These are phyloP conservation scores for Barnettozyma wickerhamii DNA, from an alignment of 805 yeast genomes.

Conservation along the genomic window DNA sequence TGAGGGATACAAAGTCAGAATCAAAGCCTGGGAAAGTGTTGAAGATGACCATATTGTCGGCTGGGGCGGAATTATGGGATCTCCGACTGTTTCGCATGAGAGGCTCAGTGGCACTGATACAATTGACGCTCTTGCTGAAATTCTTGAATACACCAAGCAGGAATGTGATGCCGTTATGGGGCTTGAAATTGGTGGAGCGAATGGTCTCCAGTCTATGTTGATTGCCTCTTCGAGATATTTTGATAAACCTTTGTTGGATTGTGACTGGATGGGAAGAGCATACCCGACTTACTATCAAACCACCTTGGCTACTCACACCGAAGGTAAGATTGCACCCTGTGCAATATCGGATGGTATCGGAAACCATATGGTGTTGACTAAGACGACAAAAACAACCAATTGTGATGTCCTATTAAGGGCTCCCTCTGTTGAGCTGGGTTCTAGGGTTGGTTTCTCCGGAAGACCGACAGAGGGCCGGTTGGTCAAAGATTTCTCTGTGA, in stretches of 20 bases:
- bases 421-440: conserved; percentile 38
- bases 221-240: conserved; percentile 21
- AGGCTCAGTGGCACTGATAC: conserved; percentile 35
- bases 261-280: conserved; percentile 45
- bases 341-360: conserved; percentile 41
- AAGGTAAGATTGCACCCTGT: conserved; percentile 21
- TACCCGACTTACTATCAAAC: conserved; percentile 43
- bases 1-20: conserved; percentile 30
- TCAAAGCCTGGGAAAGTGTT: conserved; percentile 30
- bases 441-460: conserved; percentile 33
- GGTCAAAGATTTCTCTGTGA: conserved; percentile 28
- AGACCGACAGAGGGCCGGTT: conserved; percentile 6
- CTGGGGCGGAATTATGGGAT: conserved; percentile 37
- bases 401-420: conserved; percentile 36
- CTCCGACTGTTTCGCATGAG: conserved; percentile 41
- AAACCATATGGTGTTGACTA: conserved; percentile 30
- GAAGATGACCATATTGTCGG: conserved; percentile 24
- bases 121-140: conserved; percentile 26
- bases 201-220: conserved; percentile 30
- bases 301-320: conserved; percentile 29
- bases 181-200: conserved; percentile 40
- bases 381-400: conserved; percentile 30
- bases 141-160: conserved; percentile 22
- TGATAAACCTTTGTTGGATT: conserved; percentile 29
- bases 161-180: conserved; percentile 29